phyloP scores from a whole-genome alignment of 228 moss, liverwort and hornwort genomes.

The Sphagnum fallax region DNA sequence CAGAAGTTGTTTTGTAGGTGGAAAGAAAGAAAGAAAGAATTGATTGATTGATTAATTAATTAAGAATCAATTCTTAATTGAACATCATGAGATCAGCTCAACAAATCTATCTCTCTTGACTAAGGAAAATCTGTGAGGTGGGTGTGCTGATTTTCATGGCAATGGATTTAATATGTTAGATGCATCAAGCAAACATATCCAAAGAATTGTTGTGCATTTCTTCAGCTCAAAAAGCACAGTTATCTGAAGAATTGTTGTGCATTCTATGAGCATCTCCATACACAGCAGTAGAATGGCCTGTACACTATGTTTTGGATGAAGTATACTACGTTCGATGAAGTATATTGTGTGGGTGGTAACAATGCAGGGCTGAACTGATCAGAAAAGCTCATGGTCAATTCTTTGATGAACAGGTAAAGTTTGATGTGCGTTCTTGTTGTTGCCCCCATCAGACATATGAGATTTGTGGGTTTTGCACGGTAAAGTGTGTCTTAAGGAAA shows the following conservation, averaged over 20 bases:
- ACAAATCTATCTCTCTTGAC: too few relatives aligned
- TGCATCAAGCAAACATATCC: too few relatives aligned
- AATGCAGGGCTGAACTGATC: constrained; percentile 47
- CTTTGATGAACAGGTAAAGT: constrained; percentile 40
- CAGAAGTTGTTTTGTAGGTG: not conserved
- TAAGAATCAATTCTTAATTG: not conserved
- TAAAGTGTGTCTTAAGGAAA: too few relatives aligned
- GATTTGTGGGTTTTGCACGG: too few relatives aligned
- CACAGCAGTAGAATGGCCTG: not conserved
- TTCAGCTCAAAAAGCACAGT: too few relatives aligned
- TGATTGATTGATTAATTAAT: not conserved
- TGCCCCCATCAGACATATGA: not conserved
- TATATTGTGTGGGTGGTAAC: not conserved
- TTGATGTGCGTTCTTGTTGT: not conserved
- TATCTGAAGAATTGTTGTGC: too few relatives aligned
- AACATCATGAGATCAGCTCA: too few relatives aligned
- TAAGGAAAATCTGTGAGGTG: too few relatives aligned
- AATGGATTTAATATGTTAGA: too few relatives aligned
- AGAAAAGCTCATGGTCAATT: constrained; percentile 50
- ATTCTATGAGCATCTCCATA: not conserved
- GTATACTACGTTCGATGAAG: not conserved
- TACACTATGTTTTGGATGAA: not conserved
- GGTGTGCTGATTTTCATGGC: too few relatives aligned
- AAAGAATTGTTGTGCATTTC: too few relatives aligned
- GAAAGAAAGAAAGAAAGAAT: not conserved